phyloP scores from a whole-genome alignment of 805 yeast genomes.

The Pichia sporocuriosa region DNA sequence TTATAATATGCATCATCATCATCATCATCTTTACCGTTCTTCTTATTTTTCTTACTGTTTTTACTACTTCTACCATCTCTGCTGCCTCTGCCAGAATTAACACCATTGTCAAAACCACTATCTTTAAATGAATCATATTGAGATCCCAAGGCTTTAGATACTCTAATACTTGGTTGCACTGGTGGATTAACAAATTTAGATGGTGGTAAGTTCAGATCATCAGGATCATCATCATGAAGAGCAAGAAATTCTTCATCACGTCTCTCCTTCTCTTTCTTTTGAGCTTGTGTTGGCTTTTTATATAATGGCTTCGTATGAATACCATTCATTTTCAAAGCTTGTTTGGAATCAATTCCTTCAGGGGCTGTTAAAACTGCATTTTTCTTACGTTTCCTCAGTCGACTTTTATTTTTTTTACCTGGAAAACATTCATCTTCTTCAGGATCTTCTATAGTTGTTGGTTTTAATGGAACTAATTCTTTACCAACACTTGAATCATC shows the following conservation, averaged over 20 bases:
- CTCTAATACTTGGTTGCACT: not conserved
- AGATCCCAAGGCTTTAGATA: not conserved
- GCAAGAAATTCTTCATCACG: slow-evolving; percentile 3
- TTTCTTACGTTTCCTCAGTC: slow-evolving; percentile 8
- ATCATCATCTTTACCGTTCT: not conserved
- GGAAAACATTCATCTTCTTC: slow-evolving; percentile 9
- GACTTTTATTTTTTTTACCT: slow-evolving; percentile 5
- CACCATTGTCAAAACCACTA: not conserved
- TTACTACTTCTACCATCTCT: not conserved
- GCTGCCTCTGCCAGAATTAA: not conserved
- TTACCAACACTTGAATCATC: slow-evolving; percentile 3
- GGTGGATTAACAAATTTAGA: slow-evolving; percentile 1
- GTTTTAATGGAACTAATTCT: not conserved
- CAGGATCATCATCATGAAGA: slow-evolving; percentile 3
- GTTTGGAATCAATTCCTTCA: slow-evolving; percentile 2
- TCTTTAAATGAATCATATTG: not conserved
- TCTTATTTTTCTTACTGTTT: not conserved
- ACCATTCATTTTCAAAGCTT: slow-evolving; percentile 10
- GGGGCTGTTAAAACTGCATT: slow-evolving; percentile 8
- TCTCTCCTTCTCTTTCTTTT: slow-evolving; percentile 3
- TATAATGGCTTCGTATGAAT: slow-evolving; percentile 4
- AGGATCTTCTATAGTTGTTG: not conserved
- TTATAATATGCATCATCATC: not conserved
- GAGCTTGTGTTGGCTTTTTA: slow-evolving; percentile 2
- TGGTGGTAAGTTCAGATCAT: slow-evolving; percentile 5